Evolutionary conservation across 2,329 filamentous ascomycete species (phyloP), one percentile per base, ranked within the genome.

Genomic region (Neonectria ditissima): DNA sequence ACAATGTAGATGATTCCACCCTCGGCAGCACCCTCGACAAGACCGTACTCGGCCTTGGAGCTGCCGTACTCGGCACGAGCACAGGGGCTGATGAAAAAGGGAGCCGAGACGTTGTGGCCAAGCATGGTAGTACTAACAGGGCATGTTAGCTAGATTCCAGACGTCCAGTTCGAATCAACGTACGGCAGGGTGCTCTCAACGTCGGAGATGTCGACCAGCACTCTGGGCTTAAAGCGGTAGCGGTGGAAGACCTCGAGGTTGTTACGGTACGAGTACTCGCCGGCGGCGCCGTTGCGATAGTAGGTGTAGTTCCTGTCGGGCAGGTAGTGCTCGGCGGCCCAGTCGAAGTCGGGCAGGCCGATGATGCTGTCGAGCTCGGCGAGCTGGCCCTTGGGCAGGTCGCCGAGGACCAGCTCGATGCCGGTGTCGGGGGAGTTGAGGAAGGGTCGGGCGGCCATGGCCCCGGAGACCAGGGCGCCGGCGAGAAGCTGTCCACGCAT

Each of bases 191-290:
- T 79, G 28, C 59, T 68, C 64, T 82, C 79, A 47, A 83, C 73
- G 26, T 78, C 75, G 37, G 79, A 82, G 61, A 87, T 81, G 68
- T 87, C 84, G n/a, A 80, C 75, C 75, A 87, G 76, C 24, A 82
- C 78, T 55, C 83, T 79, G 9, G 85, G 83, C 53, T 81, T 79
- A 44, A 87, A 76, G 52, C 77, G 77, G 69, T 83, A 84, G 14
- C 83, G 80, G 64, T 79, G 76, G 74, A 80, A 87, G 28, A 82
- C 79, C 74, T 88, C 86, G 6, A 87, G 79, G 75, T 87, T 87
- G 74, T 86, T 86, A 52, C 85, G 80, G 75, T 86, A 87, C 1
- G 80, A 81, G 81, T 82, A 87, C 75, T 87, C 85, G 63, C 84
- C 85, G 4, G 80, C 84, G 4, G 84, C 84, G 20, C 84, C 85